Evolutionary conservation across 768 basidiomycete species (phyloP).

Genomic region (Lanmaoa pseudosensibilis): DNA sequence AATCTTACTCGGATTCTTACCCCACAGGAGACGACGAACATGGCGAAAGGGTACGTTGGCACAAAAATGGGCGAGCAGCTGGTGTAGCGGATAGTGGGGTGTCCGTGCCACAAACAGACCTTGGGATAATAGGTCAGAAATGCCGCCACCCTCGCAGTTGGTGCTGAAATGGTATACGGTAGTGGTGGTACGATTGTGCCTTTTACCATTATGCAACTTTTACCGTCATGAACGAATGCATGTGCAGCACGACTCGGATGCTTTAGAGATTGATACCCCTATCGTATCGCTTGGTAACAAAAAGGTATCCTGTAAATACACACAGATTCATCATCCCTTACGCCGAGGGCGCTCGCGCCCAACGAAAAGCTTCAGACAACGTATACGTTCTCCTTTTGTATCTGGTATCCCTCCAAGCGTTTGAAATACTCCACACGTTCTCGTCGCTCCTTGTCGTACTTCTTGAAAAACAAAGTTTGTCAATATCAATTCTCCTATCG

Average conservation of each 20-base stretch:
- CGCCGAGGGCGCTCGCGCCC: neutral
- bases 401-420: slow-evolving; percentile 49
- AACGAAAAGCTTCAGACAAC: slow-evolving; percentile 42
- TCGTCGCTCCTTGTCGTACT: slow-evolving; percentile 46
- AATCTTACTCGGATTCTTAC: too few species aligned
- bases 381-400: slow-evolving; percentile 60
- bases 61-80: too few species aligned
- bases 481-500: neutral
- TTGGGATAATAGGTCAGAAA: too few species aligned
- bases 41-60: too few species aligned
- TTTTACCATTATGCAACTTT: too few species aligned
- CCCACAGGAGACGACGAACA: too few species aligned
- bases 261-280: neutral
- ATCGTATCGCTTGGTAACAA: neutral
- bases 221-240: neutral
- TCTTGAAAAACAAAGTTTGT: slow-evolving; percentile 24
- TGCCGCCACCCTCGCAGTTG: too few species aligned
- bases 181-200: too few species aligned
- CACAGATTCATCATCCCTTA: slow-evolving; percentile 10
- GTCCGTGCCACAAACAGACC: too few species aligned
- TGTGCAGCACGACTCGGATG: too few species aligned
- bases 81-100: too few species aligned
- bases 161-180: too few species aligned
- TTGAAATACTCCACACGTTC: slow-evolving; percentile 56
- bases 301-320: slow-evolving; percentile 4